These are phyloP conservation scores for Nicotiana tomentosiformis DNA, from an alignment of 257 asterid species.

Conservation along the genomic window DNA sequence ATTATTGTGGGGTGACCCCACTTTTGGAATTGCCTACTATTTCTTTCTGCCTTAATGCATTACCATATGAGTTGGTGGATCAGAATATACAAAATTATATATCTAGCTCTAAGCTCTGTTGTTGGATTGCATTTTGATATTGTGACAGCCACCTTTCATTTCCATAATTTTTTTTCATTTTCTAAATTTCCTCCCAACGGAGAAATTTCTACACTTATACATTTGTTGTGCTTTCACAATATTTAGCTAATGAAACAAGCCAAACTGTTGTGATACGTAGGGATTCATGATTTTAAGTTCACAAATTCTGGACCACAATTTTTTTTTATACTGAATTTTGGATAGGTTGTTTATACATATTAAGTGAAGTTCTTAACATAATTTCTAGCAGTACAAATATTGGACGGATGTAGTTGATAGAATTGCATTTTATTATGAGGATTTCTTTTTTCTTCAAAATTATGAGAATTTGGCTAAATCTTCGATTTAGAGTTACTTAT, in stretches of 20 bases:
- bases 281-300: too few relatives aligned
- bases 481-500: too few relatives aligned
- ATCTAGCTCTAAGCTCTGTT: constrained; percentile 1
- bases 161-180: neutral
- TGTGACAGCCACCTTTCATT: constrained; percentile 9
- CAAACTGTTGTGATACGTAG: neutral
- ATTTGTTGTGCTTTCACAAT: neutral
- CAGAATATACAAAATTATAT: constrained; percentile 2
- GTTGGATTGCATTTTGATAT: neutral
- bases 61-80: constrained; percentile 9
- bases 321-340: too few relatives aligned
- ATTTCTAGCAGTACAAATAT: too few relatives aligned
- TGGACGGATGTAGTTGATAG: too few relatives aligned
- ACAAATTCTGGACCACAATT: too few relatives aligned
- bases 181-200: neutral
- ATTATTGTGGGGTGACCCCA: constrained; percentile 14
- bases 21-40: neutral
- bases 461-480: too few relatives aligned
- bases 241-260: neutral
- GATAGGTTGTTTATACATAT: too few relatives aligned
- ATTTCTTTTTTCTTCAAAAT: too few relatives aligned
- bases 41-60: neutral
- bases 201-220: neutral
- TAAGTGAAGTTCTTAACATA: too few relatives aligned
- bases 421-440: too few relatives aligned